These are phyloP conservation scores for Sphaerostilbella broomeana DNA, from an alignment of 2,329 filamentous ascomycete species.

Conservation along the genomic window DNA sequence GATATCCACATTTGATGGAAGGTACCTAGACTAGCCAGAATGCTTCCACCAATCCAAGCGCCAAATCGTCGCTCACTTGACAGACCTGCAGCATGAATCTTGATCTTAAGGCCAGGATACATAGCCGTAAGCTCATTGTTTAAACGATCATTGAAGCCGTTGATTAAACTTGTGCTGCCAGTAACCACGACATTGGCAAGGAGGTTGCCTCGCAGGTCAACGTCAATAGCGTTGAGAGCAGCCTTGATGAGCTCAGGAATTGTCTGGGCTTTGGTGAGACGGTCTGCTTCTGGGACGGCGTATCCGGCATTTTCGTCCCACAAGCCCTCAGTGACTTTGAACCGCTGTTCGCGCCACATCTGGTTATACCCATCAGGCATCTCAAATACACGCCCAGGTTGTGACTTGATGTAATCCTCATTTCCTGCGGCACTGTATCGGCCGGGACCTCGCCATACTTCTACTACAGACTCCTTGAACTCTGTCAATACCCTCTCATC, in stretches of 20 bases:
- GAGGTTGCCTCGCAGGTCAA: conserved; percentile 77
- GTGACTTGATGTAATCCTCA: conserved; percentile 65
- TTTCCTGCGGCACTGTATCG: conserved; percentile 60
- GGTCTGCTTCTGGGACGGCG: conserved; percentile 36
- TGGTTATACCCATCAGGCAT: conserved; percentile 97
- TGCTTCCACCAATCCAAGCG: conserved; percentile 94
- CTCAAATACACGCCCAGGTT: conserved; percentile 84
- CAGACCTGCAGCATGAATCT: conserved; percentile 80
- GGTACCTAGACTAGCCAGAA: conserved; percentile 87
- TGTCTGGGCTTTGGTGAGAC: conserved; percentile 65
- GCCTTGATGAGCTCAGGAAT: conserved; percentile 76
- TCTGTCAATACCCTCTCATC: conserved; percentile 91
- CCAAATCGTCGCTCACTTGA: conserved; percentile 87
- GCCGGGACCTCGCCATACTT: conserved; percentile 81
- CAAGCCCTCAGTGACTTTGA: conserved; percentile 77
- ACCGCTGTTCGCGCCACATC: conserved; percentile 85
- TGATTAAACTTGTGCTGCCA: conserved; percentile 77
- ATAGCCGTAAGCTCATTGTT: conserved; percentile 74
- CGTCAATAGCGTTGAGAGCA: conserved; percentile 73
- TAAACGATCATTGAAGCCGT: conserved; percentile 86
- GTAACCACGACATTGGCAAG: conserved; percentile 90
- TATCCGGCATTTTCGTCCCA: conserved; percentile 81
- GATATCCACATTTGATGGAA: conserved; percentile 99
- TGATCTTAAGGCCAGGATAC: conserved; percentile 80
- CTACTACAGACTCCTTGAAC: conserved; percentile 96